Evolutionary conservation across 2,329 filamentous ascomycete species (phyloP), one percentile per base, ranked within the genome.

Genomic region (Xylariaceae sp.): DNA sequence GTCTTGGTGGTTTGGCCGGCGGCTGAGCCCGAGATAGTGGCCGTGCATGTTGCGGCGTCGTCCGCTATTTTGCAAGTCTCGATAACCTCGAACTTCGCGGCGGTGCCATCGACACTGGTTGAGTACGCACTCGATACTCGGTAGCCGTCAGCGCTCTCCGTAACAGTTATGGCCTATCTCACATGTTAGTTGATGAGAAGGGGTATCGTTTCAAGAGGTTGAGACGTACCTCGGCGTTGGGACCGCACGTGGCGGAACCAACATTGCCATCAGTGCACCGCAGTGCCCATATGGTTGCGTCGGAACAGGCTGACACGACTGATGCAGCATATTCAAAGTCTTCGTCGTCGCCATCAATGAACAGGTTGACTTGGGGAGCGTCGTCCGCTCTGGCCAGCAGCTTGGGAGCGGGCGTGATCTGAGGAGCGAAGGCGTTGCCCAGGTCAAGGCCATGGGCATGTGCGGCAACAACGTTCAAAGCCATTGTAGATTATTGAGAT

Each of bases 271-370:
- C 15, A 9, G 53, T 55, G 27, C 53, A 55, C 3, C n/a, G 42
- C 11, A 50, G 1, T 11, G 42, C 47, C n/a, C 47, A 49, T 39
- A 55, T 39, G 42, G 53, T 55, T 7, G 46, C 3, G 1, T 19
- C 15, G 11, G 27, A 3, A 18, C 50, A 53, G 33, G 53, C 53
- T 1, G 39, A 27, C 11, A 55, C 53, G n/a, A 55, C 47, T 11
- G 53, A 55, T 33, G 39, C 53, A n/a, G 44, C 53, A 36, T 49
- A 55, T 11, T 49, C 33, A 42, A 41, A 53, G 11, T 48, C 42
- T 2, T 32, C 12, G 11, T 43, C 47, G 5, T 7, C 6, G 6
- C 43, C 33, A 38, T 52, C 50, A 31, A 55, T 44, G 47, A 53
- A 55, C 5, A 55, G 22, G 19, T 50, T 50, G 17, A 52, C 36